A percentile compares a stretch with the other conserved stretches of the same genome.
Evolutionary conservation across 257 asterid species (phyloP).

Genomic region (Solanum chilense): DNA sequence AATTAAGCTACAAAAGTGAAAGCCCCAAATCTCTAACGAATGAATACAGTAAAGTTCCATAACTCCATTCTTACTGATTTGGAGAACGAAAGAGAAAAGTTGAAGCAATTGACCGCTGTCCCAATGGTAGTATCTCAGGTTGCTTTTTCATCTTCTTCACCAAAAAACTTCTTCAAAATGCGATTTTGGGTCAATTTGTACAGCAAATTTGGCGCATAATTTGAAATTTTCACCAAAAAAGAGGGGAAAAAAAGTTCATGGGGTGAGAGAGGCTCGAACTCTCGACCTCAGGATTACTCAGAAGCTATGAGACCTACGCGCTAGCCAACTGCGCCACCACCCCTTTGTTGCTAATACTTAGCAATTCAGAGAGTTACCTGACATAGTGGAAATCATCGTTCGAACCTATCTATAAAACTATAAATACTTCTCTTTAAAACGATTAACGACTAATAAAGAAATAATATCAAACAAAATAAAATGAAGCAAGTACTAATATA

Average conservation of each 20-base stretch:
- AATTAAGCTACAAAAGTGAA: not conserved
- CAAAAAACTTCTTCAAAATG: not conserved
- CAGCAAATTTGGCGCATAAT: not conserved
- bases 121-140: constrained; percentile 30
- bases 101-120: constrained; percentile 65
- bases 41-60: not conserved
- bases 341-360: constrained; percentile 8
- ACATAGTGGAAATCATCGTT: not conserved
- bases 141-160: constrained; percentile 2
- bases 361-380: rapidly evolving
- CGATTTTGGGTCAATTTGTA: not conserved
- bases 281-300: constrained; percentile 87
- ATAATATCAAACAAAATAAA: not conserved
- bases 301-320: constrained; percentile 98
- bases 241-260: not conserved
- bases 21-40: not conserved
- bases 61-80: constrained; percentile 19
- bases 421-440: not conserved
- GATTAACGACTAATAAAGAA: not conserved
- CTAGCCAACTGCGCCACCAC: constrained; percentile 99
- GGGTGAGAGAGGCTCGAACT: constrained; percentile 94
- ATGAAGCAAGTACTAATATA: not conserved
- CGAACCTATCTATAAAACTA: not conserved
- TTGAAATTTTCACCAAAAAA: not conserved
- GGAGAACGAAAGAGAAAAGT: constrained; percentile 40